A percentile compares a stretch with the other conserved stretches of the same genome.
phyloP scores from a whole-genome alignment of 805 yeast species.

The Nakazawaea molendinolei region DNA sequence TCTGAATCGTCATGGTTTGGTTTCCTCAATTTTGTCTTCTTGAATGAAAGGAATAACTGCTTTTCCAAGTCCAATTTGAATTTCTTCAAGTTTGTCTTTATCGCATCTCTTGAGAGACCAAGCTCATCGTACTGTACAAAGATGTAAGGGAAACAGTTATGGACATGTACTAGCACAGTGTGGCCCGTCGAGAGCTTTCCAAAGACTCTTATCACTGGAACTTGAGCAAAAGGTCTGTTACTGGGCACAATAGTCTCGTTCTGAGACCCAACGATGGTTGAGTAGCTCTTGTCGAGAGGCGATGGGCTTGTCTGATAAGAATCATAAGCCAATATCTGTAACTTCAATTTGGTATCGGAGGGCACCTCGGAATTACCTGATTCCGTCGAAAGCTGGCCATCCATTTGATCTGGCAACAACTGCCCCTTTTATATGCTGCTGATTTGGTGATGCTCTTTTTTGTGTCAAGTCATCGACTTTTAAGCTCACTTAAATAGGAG shows the following conservation, averaged over 20 bases:
- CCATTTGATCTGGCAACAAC: too few relatives aligned
- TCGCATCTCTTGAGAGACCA: conserved; percentile 17
- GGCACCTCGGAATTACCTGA: not conserved
- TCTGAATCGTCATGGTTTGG: conserved; percentile 7
- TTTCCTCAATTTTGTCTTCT: conserved; percentile 16
- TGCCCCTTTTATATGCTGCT: too few relatives aligned
- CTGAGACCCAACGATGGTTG: conserved; percentile 24
- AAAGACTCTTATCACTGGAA: conserved; percentile 73
- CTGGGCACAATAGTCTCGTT: conserved; percentile 15
- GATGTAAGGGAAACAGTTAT: conserved; percentile 79
- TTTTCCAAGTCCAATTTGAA: conserved; percentile 40
- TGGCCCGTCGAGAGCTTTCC: conserved; percentile 63
- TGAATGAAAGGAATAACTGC: conserved; percentile 32
- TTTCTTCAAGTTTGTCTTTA: conserved; percentile 27
- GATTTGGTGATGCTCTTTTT: too few relatives aligned
- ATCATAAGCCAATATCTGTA: conserved; percentile 62
- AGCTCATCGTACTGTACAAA: conserved; percentile 58
- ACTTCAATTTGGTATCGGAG: conserved; percentile 19
- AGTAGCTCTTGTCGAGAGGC: conserved; percentile 38
- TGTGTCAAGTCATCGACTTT: too few relatives aligned
- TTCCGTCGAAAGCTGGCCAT: conserved; percentile 1
- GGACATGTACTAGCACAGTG: conserved; percentile 63
- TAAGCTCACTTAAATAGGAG: too few relatives aligned
- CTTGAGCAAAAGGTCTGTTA: conserved; percentile 30
- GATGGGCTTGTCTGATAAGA: conserved; percentile 56